phyloP scores from a whole-genome alignment of 2,329 filamentous ascomycete genomes.

The Monilinia laxa region DNA sequence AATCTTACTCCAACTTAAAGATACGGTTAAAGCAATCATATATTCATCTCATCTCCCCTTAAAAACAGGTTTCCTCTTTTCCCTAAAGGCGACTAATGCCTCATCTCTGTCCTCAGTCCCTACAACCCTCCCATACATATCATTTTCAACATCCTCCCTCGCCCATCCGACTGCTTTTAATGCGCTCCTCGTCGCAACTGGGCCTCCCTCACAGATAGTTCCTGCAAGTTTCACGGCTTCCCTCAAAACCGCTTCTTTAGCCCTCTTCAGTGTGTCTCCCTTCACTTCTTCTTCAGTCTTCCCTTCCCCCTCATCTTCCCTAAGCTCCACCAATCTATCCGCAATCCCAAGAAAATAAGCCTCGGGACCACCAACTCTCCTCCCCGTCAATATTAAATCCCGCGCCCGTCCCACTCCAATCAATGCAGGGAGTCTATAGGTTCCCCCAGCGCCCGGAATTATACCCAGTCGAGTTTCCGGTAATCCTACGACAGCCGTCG shows the following conservation, averaged over 20 bases:
- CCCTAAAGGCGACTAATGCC: constrained; percentile 79
- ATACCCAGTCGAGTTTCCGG: constrained; percentile 93
- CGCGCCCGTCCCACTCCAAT: constrained; percentile 80
- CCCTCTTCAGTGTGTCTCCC: constrained; percentile 53
- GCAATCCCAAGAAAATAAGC: constrained; percentile 90
- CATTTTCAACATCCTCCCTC: constrained; percentile 76
- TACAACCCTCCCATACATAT: constrained; percentile 81
- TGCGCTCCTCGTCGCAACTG: constrained; percentile 76
- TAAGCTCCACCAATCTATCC: constrained; percentile 80
- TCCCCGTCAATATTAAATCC: constrained; percentile 85
- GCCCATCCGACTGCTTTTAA: constrained; percentile 74
- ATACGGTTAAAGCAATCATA: background rate
- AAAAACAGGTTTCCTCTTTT: constrained; percentile 71
- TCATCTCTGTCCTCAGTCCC: constrained; percentile 84
- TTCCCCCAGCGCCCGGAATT: constrained; percentile 91
- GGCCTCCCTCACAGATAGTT: constrained; percentile 88
- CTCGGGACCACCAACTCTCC: constrained; percentile 78
- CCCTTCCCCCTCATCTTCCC: constrained; percentile 47
- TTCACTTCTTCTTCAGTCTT: constrained; percentile 30
- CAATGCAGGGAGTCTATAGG: constrained; percentile 78
- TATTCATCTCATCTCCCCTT: constrained; percentile 47
- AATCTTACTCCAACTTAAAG: too few relatives aligned
- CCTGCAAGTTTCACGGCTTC: constrained; percentile 76
- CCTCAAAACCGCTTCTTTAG: constrained; percentile 66
- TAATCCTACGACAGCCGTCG: constrained; percentile 74